phyloP scores from a whole-genome alignment of 768 basidiomycete genomes.

The Boletellus emodensis region DNA sequence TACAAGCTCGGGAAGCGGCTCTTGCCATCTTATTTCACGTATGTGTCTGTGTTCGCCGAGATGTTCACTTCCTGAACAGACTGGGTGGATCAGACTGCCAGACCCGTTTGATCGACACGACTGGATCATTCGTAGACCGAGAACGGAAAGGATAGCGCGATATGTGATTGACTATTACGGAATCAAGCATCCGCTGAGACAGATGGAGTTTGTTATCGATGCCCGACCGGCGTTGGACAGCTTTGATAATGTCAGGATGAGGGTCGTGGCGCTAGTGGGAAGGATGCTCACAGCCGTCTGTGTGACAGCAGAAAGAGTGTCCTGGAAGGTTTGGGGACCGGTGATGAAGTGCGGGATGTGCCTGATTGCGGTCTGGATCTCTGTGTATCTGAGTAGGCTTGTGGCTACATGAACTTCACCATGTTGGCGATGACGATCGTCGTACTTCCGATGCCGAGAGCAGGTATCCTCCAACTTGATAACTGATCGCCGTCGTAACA shows the following conservation, averaged over 20 bases:
- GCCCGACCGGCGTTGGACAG: constrained; percentile 6
- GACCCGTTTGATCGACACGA: constrained; percentile 14
- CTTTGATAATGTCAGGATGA: constrained; percentile 8
- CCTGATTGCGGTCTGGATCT: background rate
- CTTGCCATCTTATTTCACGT: constrained; percentile 9
- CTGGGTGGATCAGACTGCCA: background rate
- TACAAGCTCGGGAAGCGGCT: background rate
- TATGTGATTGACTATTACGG: constrained; percentile 16
- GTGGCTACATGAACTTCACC: background rate
- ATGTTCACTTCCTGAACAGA: background rate
- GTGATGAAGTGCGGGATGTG: background rate
- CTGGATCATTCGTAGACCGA: constrained; percentile 10
- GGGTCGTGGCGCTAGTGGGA: background rate
- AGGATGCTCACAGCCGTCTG: background rate
- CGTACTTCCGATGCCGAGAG: no score
- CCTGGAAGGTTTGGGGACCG: no score
- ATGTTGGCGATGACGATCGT: no score
- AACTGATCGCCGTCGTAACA: no score
- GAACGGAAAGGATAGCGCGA: background rate
- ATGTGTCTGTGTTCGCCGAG: background rate
- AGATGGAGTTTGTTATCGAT: constrained; percentile 5
- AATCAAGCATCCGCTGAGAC: constrained; percentile 1
- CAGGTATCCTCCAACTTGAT: no score
- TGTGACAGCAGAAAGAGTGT: no score
- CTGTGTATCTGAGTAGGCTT: background rate